Percentiles rank a stretch among this genome's conserved stretches.
phyloP scores from a whole-genome alignment of 2,329 filamentous ascomycete species.

The Alternaria sp. region DNA sequence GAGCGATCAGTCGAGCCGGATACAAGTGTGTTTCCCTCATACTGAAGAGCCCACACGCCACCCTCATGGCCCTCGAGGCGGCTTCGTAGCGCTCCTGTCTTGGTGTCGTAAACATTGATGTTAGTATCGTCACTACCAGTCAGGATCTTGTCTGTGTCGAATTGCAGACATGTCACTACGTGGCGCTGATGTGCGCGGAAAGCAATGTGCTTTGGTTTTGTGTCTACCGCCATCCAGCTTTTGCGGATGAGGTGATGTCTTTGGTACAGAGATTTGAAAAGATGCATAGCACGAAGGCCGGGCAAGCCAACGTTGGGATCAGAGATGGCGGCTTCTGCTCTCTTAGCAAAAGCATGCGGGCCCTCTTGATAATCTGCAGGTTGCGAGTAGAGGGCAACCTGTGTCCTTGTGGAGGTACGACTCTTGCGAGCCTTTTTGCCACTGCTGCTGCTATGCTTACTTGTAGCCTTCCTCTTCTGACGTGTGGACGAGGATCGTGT shows the following conservation, averaged over 20 bases:
- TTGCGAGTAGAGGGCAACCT: slow-evolving; percentile 57
- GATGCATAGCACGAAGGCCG: slow-evolving; percentile 82
- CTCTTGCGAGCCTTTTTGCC: slow-evolving; percentile 66
- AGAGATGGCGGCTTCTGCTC: slow-evolving; percentile 82
- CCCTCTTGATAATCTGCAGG: slow-evolving; percentile 72
- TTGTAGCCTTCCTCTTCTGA: slow-evolving; percentile 52
- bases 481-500: slow-evolving; percentile 45
- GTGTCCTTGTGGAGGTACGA: slow-evolving; percentile 55
- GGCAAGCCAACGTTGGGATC: slow-evolving; percentile 82
- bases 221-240: slow-evolving; percentile 86
- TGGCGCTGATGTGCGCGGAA: slow-evolving; percentile 96
- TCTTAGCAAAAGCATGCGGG: slow-evolving; percentile 84
- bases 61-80: slow-evolving; percentile 94
- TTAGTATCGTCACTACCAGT: slow-evolving; percentile 97
- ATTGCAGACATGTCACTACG: slow-evolving; percentile 97
- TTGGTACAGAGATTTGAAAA: slow-evolving; percentile 96
- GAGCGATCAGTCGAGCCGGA: slow-evolving; percentile 96
- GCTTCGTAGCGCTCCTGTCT: slow-evolving; percentile 84
- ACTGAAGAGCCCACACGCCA: slow-evolving; percentile 96
- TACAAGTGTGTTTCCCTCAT: slow-evolving; percentile 92
- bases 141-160: slow-evolving; percentile 97
- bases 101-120: slow-evolving; percentile 98
- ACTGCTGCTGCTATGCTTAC: slow-evolving; percentile 51
- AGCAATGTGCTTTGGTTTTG: slow-evolving; percentile 88
- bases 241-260: slow-evolving; percentile 89